Percentiles rank a stretch among this genome's conserved stretches.
phyloP scores from a whole-genome alignment of 2,329 filamentous ascomycete genomes.

The Sporothrix schenckii region DNA sequence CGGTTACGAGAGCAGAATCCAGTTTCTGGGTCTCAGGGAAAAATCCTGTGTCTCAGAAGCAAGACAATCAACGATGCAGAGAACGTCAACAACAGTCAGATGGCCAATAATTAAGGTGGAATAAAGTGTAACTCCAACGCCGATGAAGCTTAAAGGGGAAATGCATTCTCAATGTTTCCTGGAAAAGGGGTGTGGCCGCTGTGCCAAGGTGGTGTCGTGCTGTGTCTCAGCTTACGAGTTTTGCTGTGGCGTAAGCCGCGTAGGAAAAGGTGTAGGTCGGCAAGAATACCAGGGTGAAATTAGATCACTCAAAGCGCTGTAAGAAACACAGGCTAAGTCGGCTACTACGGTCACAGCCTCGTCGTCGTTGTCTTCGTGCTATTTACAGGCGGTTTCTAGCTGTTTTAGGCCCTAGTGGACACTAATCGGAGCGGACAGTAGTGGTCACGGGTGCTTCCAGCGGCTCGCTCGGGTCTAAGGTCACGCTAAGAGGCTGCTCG shows the following conservation, averaged over 20 bases:
- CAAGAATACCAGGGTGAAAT: background rate
- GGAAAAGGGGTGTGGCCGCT: conserved; percentile 21
- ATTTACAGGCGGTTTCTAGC: conserved; percentile 20
- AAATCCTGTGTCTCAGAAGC: conserved; percentile 10
- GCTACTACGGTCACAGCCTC: conserved; percentile 2
- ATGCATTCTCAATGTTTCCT: background rate
- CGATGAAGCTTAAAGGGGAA: conserved; percentile 13
- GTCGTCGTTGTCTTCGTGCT: background rate
- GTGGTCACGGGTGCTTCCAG: conserved; percentile 26
- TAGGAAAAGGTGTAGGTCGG: background rate
- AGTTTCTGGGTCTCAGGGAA: conserved; percentile 3
- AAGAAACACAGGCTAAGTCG: background rate
- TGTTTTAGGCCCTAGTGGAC: conserved; percentile 5
- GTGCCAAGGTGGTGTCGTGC: background rate
- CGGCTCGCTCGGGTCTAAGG: conserved; percentile 23
- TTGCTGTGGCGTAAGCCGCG: conserved; percentile 18
- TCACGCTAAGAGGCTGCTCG: conserved; percentile 2
- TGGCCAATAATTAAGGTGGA: background rate
- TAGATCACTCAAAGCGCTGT: too few relatives aligned
- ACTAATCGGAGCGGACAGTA: background rate
- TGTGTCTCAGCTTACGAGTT: conserved; percentile 22
- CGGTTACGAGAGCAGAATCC: background rate
- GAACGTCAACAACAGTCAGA: conserved; percentile 20
- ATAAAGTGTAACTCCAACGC: background rate
- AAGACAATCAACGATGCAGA: background rate